These are phyloP conservation scores for Platanthera guangdongensis DNA, from an alignment of 106 monocot genomes.

Conservation along the genomic window DNA sequence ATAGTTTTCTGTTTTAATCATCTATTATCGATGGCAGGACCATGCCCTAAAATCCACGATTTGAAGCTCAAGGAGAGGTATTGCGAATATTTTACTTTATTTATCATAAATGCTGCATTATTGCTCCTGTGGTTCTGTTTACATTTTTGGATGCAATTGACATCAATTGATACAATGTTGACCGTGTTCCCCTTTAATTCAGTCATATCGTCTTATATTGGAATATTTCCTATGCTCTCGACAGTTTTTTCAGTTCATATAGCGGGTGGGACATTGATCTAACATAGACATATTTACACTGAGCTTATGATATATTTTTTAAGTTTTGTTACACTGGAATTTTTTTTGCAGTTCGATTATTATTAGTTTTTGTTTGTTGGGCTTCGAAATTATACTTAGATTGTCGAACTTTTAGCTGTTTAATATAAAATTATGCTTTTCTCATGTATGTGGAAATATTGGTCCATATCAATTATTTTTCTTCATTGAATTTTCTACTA, in stretches of 20 bases:
- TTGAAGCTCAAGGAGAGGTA: conserved; percentile 27
- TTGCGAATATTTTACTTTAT: background rate
- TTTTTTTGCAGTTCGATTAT: background rate
- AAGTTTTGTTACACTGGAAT: no score
- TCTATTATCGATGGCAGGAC: conserved; percentile 4
- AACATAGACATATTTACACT: background rate
- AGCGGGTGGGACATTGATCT: background rate
- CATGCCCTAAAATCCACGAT: conserved; percentile 25
- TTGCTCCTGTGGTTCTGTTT: background rate
- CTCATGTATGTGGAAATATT: background rate
- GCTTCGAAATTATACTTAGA: background rate
- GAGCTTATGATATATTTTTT: background rate
- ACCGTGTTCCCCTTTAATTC: background rate
- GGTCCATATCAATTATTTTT: background rate
- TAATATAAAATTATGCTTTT: background rate
- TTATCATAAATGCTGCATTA: background rate
- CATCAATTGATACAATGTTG: background rate
- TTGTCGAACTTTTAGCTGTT: background rate
- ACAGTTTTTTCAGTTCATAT: background rate
- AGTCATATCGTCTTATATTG: background rate
- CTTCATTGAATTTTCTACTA: background rate
- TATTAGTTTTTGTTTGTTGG: background rate
- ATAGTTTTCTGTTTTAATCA: conserved; percentile 1
- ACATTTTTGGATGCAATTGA: background rate
- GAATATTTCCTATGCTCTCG: background rate